These are phyloP conservation scores for Silene latifolia DNA, from an alignment of 148 eudicot genomes.

Conservation along the genomic window DNA sequence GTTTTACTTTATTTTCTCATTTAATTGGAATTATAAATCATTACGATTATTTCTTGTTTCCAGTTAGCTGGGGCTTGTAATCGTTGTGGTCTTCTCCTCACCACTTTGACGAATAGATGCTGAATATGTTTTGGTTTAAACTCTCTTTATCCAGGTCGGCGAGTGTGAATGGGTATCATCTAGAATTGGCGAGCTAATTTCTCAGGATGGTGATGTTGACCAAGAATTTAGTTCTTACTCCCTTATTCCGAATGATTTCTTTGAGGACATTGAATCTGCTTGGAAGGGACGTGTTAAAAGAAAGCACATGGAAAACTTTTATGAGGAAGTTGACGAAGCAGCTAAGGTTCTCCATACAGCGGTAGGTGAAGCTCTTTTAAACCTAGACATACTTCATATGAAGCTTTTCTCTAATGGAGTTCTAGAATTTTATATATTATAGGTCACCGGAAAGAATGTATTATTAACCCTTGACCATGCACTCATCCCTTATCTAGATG, in stretches of 20 bases:
- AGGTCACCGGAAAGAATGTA: background rate
- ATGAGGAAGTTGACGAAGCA: conserved; percentile 76
- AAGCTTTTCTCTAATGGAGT: background rate
- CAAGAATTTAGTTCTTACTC: conserved; percentile 46
- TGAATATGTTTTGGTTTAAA: conserved; percentile 2
- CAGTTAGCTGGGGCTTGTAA: background rate
- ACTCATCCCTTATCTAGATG: background rate
- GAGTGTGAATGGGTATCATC: conserved; percentile 66
- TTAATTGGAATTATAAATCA: too few relatives aligned
- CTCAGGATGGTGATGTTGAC: conserved; percentile 64
- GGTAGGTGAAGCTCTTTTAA: conserved; percentile 46
- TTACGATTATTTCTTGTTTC: background rate
- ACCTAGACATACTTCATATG: background rate
- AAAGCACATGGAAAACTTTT: conserved; percentile 67
- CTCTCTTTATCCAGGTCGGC: conserved; percentile 44
- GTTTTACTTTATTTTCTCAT: too few relatives aligned
- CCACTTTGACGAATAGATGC: background rate
- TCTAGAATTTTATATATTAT: background rate
- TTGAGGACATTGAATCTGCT: conserved; percentile 81
- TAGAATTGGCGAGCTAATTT: conserved; percentile 74
- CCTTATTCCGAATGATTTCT: conserved; percentile 65
- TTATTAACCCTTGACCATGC: background rate
- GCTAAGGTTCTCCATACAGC: conserved; percentile 62
- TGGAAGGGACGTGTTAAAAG: conserved; percentile 95
- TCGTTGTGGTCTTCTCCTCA: background rate